phyloP scores from a whole-genome alignment of 116 monocot genomes.

The Dioscorea cayenensis region DNA sequence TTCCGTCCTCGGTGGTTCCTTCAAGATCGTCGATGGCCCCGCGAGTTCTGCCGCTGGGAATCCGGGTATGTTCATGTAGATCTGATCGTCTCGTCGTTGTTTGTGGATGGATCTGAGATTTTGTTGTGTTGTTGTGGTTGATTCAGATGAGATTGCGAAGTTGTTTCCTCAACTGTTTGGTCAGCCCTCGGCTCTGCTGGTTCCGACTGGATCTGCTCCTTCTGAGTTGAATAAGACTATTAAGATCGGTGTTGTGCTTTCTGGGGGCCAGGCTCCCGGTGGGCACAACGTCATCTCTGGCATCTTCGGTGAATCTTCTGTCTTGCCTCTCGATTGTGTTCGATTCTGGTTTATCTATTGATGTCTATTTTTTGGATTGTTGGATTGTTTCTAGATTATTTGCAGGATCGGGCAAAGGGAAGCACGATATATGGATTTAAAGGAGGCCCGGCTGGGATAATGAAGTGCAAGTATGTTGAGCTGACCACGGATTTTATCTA shows the following conservation, averaged over 20 bases:
- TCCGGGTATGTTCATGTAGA: constrained; percentile 35
- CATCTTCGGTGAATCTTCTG: constrained; percentile 50
- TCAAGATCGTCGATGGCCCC: constrained; percentile 62
- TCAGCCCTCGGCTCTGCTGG: constrained; percentile 77
- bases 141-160: constrained; percentile 85
- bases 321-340: neutral
- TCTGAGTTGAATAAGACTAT: constrained; percentile 27
- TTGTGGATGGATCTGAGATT: neutral
- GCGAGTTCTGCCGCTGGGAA: constrained; percentile 89
- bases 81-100: neutral
- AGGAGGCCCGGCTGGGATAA: constrained; percentile 95
- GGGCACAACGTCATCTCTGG: constrained; percentile 98
- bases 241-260: constrained; percentile 90
- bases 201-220: constrained; percentile 36
- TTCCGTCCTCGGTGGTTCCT: constrained; percentile 57
- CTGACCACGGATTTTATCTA: constrained; percentile 78
- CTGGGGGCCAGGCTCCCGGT: constrained; percentile 95
- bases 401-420: constrained; percentile 68
- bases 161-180: constrained; percentile 79
- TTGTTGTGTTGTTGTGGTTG: neutral
- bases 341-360: neutral
- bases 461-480: constrained; percentile 90
- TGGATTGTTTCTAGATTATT: constrained; percentile 47
- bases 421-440: constrained; percentile 81
- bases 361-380: neutral